Conservation (phyloP, 768 basidiomycete species). For the Termitomyces sp. region DNA sequence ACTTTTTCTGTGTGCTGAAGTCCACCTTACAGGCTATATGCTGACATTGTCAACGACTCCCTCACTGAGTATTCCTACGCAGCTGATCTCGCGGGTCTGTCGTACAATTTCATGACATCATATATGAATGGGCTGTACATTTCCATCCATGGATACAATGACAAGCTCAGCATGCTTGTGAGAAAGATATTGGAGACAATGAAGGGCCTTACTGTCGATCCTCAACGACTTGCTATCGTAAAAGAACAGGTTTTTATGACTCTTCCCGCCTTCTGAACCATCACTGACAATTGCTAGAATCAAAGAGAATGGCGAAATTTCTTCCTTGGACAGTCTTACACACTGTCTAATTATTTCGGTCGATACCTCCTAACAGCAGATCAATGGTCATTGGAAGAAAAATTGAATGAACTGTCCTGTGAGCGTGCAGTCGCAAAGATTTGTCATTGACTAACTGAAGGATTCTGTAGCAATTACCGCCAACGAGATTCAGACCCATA, state of each 20-base stretch:
- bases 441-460: neutral
- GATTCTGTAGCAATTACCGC: constrained; percentile 53
- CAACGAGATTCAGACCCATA: constrained; percentile 65
- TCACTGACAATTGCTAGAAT: constrained; percentile 36
- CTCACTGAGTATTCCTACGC: constrained; percentile 90
- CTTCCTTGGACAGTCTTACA: constrained; percentile 77
- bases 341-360: constrained; percentile 70
- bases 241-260: constrained; percentile 64
- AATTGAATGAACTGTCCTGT: constrained; percentile 71
- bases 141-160: constrained; percentile 80
- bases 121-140: constrained; percentile 64
- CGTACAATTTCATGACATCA: constrained; percentile 58
- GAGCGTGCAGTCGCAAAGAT: constrained; percentile 20
- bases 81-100: constrained; percentile 85
- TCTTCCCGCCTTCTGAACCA: neutral
- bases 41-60: constrained; percentile 82
- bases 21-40: constrained; percentile 53
- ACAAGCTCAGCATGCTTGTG: constrained; percentile 76
- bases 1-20: neutral
- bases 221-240: constrained; percentile 73
- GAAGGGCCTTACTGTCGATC: constrained; percentile 54
- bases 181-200: constrained; percentile 66
- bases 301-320: constrained; percentile 83
- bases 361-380: constrained; percentile 65
- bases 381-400: constrained; percentile 75